These are phyloP conservation scores for Aspergillus taichungensis DNA, from an alignment of 495 filamentous ascomycete species.

Conservation along the genomic window DNA sequence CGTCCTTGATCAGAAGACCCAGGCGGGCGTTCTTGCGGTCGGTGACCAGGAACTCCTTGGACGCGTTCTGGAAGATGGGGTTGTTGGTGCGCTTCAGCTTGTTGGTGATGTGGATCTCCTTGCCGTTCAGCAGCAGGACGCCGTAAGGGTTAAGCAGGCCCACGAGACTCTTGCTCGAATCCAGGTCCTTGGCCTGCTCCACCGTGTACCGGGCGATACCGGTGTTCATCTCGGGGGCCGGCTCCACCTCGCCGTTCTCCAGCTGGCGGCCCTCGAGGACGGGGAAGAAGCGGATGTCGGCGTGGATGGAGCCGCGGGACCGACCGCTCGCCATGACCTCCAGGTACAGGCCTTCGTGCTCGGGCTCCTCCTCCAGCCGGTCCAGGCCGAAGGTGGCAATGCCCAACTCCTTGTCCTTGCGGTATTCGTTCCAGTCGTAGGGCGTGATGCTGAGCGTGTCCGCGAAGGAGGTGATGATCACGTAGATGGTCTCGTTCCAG, in stretches of 20 bases:
- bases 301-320: constrained; percentile 65
- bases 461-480: constrained; percentile 82
- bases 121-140: constrained; percentile 76
- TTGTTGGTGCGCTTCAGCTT: constrained; percentile 95
- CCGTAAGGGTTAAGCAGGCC: constrained; percentile 88
- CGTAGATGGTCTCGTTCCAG: constrained; percentile 94
- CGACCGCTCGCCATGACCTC: constrained; percentile 82
- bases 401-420: constrained; percentile 95
- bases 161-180: constrained; percentile 79
- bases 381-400: constrained; percentile 76
- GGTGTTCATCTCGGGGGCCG: constrained; percentile 79
- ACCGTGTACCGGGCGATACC: constrained; percentile 89
- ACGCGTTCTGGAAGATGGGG: constrained; percentile 82
- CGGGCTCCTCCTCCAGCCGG: constrained; percentile 60
- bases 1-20: constrained; percentile 89
- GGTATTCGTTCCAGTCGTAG: constrained; percentile 89
- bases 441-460: constrained; percentile 75
- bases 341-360: constrained; percentile 75
- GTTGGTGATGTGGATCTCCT: constrained; percentile 73
- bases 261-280: constrained; percentile 65
- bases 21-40: constrained; percentile 83
- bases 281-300: constrained; percentile 92
- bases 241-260: constrained; percentile 66
- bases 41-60: constrained; percentile 88
- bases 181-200: constrained; percentile 92